Base-by-base conservation (phyloP, 2,329 filamentous ascomycete genomes). In the Cryphonectria nitschkei region DNA sequence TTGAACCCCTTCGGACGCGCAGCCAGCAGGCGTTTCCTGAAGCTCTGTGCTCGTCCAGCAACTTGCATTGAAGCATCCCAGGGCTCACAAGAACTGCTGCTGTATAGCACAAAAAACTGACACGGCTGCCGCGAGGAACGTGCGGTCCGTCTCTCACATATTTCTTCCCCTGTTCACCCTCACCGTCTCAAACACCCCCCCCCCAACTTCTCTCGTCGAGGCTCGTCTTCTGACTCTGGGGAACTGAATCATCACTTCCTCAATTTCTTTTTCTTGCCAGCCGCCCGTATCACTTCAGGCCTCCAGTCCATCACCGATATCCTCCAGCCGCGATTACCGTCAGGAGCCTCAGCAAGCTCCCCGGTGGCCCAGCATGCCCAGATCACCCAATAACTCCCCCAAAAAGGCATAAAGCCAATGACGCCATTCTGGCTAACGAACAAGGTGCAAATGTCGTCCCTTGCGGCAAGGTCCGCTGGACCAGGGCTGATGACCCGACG, bases 361-460 rank as follows among this genome's bases (percentile, higher is more conserved):
- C 54, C 54, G 39, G 19, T 52, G 16, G 52, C 54, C 46, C 41
- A 65, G 37, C 11, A 41, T 4, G 43, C 52, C 69, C 43, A 68
- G 65, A 65, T 63, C 65, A 43, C 65, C 54, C 39, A 67, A 39
- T 46, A 43, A 29, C 16, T 61, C 65, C 54, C 65, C 65, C 54
- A 52, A 67, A 67, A 11, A 60, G 65, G 70, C 54, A 46, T 66
- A 65, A 70, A 37, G 26, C 52, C 43, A 26, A 68, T 70, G 68
- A 72, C 68, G 71, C 71, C 68, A 70, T 72, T 41, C 62, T 39
- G 61, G 63, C 52, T 61, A 67, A 22, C 67, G 29, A 56, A 56
- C n/a, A 32, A 46, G 50, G 29, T 8, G 26, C 54, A 58, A 29
- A 46, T 54, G 34, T 32, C 32, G 60, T 52, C 29, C 46, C 68